Percentiles rank a stretch among this genome's conserved stretches.
Evolutionary conservation across 2,329 filamentous ascomycete species (phyloP).

Genomic region (Ilyonectria sp.): DNA sequence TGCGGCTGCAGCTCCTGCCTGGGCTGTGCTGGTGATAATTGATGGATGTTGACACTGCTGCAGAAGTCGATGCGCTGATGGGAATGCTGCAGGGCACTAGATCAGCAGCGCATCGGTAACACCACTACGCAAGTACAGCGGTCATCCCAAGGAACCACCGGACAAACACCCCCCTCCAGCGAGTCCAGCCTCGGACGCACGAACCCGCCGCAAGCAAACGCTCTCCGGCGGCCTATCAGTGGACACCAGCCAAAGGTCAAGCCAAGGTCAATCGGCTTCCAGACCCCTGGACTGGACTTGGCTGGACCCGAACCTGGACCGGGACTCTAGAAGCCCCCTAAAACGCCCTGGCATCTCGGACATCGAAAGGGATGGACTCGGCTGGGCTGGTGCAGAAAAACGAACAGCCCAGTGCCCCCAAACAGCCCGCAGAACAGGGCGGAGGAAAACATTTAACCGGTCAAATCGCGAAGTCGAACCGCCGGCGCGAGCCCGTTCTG

Average conservation of each 20-base stretch:
- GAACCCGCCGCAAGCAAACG: constrained; percentile 24
- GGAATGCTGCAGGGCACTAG: constrained; percentile 26
- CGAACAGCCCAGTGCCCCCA: neutral
- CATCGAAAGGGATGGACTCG: constrained; percentile 15
- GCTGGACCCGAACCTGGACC: constrained; percentile 17
- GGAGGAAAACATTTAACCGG: constrained; percentile 39
- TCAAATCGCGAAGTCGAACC: constrained; percentile 33
- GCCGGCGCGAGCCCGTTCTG: constrained; percentile 22
- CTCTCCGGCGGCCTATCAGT: constrained; percentile 29
- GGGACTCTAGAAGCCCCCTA: neutral
- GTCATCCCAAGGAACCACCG: constrained; percentile 16
- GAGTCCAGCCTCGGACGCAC: constrained; percentile 8
- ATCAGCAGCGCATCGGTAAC: constrained; percentile 34
- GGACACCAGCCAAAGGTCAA: constrained; percentile 23
- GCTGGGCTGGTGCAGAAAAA: constrained; percentile 1
- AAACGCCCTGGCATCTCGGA: constrained; percentile 19
- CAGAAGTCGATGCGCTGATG: constrained; percentile 1
- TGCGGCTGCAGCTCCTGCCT: neutral
- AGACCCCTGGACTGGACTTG: constrained; percentile 27
- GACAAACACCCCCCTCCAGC: constrained; percentile 18
- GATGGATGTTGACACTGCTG: constrained; percentile 23
- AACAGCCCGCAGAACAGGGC: constrained; percentile 14
- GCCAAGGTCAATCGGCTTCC: constrained; percentile 28
- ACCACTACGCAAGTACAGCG: constrained; percentile 17
- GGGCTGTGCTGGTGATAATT: constrained; percentile 25